These are phyloP conservation scores for Byssoonygena ceratinophila DNA, from an alignment of 2,329 filamentous ascomycete genomes.

Conservation along the genomic window DNA sequence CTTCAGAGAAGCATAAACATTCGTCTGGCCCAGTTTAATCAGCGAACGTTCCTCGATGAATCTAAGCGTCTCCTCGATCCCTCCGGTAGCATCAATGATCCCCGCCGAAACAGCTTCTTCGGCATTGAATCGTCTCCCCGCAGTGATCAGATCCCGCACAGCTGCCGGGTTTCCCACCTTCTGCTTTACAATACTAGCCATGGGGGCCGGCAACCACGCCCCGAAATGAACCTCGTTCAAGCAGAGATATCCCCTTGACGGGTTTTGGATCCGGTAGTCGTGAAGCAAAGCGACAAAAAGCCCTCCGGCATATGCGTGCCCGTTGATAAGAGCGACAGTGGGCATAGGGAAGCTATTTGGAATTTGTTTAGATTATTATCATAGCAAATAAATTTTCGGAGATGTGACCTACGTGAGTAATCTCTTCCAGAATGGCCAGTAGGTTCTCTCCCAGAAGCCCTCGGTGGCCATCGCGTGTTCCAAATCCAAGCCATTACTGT, in stretches of 20 bases:
- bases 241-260: slow-evolving; percentile 60
- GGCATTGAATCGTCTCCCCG: slow-evolving; percentile 57
- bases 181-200: slow-evolving; percentile 62
- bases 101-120: slow-evolving; percentile 54
- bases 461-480: slow-evolving; percentile 51
- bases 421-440: slow-evolving; percentile 57
- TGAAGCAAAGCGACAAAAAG: slow-evolving; percentile 73
- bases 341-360: slow-evolving; percentile 59
- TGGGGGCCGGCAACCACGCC: slow-evolving; percentile 60
- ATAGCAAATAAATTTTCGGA: too few relatives aligned
- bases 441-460: slow-evolving; percentile 49
- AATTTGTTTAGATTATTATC: too few relatives aligned
- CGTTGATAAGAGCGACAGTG: slow-evolving; percentile 66
- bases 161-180: slow-evolving; percentile 48
- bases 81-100: slow-evolving; percentile 58
- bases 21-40: slow-evolving; percentile 50
- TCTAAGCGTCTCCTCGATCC: slow-evolving; percentile 50
- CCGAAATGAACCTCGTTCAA: slow-evolving; percentile 75
- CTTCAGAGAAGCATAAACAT: slow-evolving; percentile 62
- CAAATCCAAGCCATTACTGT: slow-evolving; percentile 72
- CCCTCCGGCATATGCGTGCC: slow-evolving; percentile 73
- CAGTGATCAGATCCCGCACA: slow-evolving; percentile 59
- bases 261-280: slow-evolving; percentile 70
- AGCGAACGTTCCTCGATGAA: slow-evolving; percentile 53
- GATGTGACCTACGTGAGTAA: slow-evolving; percentile 50